A percentile compares a stretch with the other conserved stretches of the same genome.
These are phyloP conservation scores for Aspergillus awamori DNA, from an alignment of 2,329 filamentous ascomycete genomes.

Conservation along the genomic window DNA sequence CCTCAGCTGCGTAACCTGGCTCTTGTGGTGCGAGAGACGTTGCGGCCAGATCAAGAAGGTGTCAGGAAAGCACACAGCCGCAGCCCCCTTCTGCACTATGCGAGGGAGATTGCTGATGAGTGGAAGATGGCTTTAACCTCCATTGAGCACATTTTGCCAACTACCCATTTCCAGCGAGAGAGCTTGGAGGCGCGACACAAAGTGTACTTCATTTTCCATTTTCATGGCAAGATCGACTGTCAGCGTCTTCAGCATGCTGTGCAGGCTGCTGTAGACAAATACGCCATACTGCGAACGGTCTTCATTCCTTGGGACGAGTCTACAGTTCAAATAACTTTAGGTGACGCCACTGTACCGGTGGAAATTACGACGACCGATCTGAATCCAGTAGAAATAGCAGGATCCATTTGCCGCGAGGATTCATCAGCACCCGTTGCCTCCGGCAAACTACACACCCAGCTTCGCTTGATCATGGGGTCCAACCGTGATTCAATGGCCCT, in stretches of 20 bases:
- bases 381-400: background rate
- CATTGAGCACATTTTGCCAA: constrained; percentile 19
- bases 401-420: too few relatives aligned
- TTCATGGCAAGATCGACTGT: too few relatives aligned
- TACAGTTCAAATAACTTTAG: constrained; percentile 46
- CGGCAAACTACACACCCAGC: constrained; percentile 18
- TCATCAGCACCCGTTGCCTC: constrained; percentile 10
- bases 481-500: too few relatives aligned
- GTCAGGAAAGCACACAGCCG: too few relatives aligned
- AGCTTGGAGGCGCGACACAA: too few relatives aligned
- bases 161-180: constrained; percentile 7
- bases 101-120: too few relatives aligned
- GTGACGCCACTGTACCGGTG: constrained; percentile 9
- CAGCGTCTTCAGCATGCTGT: too few relatives aligned
- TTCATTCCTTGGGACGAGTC: constrained; percentile 52
- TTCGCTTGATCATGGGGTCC: constrained; percentile 28
- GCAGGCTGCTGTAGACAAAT: background rate
- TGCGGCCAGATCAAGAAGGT: too few relatives aligned
- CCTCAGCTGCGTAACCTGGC: too few relatives aligned
- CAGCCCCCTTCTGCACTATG: too few relatives aligned
- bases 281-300: constrained; percentile 58
- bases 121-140: constrained; percentile 20
- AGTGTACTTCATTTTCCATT: too few relatives aligned
- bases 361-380: constrained; percentile 4
- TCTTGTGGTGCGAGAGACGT: too few relatives aligned